These are phyloP conservation scores for Rhodotorula sp. DNA, from an alignment of 1,284 basidiomycete species.

Conservation along the genomic window DNA sequence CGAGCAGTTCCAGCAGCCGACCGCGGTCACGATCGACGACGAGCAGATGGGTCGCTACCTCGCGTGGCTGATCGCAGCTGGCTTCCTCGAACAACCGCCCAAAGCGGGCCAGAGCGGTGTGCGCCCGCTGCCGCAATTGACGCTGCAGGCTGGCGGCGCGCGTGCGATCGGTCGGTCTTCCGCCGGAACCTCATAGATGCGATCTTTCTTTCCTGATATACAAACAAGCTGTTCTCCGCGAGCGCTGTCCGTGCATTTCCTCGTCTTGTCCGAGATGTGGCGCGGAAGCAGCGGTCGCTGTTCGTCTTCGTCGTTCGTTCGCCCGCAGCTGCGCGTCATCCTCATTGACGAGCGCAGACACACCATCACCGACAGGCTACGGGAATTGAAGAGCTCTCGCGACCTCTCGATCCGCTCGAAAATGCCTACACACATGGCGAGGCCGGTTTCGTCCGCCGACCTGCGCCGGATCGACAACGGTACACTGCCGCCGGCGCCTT, in stretches of 20 bases:
- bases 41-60: constrained; percentile 81
- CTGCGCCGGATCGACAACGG: neutral
- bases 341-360: too few relatives aligned
- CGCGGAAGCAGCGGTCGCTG: neutral
- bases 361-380: too few relatives aligned
- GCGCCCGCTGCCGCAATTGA: constrained; percentile 23
- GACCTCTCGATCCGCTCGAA: too few relatives aligned
- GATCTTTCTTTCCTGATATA: neutral
- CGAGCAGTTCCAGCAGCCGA: constrained; percentile 53
- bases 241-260: too few relatives aligned
- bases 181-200: constrained; percentile 2
- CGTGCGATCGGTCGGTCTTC: constrained; percentile 33
- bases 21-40: constrained; percentile 67
- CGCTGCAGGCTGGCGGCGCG: constrained; percentile 27
- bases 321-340: too few relatives aligned
- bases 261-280: too few relatives aligned
- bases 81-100: constrained; percentile 72
- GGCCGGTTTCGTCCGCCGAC: constrained; percentile 7
- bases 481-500: constrained; percentile 6
- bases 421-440: neutral
- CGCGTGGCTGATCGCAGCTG: constrained; percentile 87
- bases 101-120: constrained; percentile 11
- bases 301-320: neutral
- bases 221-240: too few relatives aligned
- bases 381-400: too few relatives aligned